Percentiles rank a stretch among this genome's conserved stretches.
Evolutionary conservation across 2,329 filamentous ascomycete genomes (phyloP).

Genomic region (Arthrobotrys conoides): DNA sequence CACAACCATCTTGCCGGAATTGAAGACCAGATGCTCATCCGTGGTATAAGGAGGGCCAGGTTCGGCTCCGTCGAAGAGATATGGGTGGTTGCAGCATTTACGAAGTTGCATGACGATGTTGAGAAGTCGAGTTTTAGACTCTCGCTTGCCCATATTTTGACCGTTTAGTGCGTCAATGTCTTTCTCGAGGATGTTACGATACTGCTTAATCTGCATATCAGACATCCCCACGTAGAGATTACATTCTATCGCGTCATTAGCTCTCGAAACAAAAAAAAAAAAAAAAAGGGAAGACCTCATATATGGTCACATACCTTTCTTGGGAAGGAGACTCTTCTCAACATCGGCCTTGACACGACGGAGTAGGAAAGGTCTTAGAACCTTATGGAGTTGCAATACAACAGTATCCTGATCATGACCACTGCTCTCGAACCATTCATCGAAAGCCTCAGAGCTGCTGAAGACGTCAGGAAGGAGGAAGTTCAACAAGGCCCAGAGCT

Average conservation of each 20-base stretch:
- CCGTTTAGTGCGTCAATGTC: slow-evolving; percentile 99
- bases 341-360: slow-evolving; percentile 97
- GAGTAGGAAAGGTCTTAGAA: slow-evolving; percentile 91
- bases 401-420: slow-evolving; percentile 93
- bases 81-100: slow-evolving; percentile 99
- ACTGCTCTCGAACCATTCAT: slow-evolving; percentile 96
- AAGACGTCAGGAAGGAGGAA: slow-evolving; percentile 99
- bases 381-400: slow-evolving; percentile 93
- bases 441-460: slow-evolving; percentile 94
- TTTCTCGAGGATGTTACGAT: slow-evolving; percentile 98
- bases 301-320: slow-evolving; percentile 73
- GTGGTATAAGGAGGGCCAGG: slow-evolving; percentile 98
- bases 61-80: slow-evolving; percentile 96
- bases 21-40: slow-evolving; percentile 93
- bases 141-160: slow-evolving; percentile 87
- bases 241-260: slow-evolving; percentile 73
- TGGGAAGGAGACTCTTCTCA: slow-evolving; percentile 95
- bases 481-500: slow-evolving; percentile 96
- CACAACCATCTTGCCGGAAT: slow-evolving; percentile 97
- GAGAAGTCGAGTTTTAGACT: slow-evolving; percentile 95
- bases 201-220: slow-evolving; percentile 99
- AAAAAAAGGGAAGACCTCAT: background rate
- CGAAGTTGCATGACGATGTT: slow-evolving; percentile 99
- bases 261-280: background rate
- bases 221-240: slow-evolving; percentile 99